A percentile compares a stretch with the other conserved stretches of the same genome.
Evolutionary conservation across 2,329 filamentous ascomycete genomes (phyloP).

Genomic region (Graphium sp.): DNA sequence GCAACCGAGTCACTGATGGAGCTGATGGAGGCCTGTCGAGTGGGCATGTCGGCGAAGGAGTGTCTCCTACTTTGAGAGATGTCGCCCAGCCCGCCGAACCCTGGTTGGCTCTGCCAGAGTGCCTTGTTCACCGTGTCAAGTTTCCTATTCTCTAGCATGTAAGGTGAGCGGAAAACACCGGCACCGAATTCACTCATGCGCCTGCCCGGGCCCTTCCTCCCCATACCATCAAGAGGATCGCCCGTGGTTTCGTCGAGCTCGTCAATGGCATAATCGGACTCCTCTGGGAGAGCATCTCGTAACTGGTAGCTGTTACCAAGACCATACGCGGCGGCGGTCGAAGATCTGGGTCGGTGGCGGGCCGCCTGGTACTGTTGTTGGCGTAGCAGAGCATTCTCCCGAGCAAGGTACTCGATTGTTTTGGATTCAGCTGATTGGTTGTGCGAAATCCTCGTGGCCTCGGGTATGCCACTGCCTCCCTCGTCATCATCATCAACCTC

Average conservation of each 20-base stretch:
- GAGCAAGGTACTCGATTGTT: conserved; percentile 43
- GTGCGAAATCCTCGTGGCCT: conserved; percentile 26
- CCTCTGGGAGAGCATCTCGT: conserved; percentile 42
- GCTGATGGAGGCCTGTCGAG: conserved; percentile 45
- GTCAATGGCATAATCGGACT: conserved; percentile 57
- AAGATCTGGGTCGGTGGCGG: conserved; percentile 39
- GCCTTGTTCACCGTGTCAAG: conserved; percentile 49
- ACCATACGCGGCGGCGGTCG: conserved; percentile 34
- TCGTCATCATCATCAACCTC: conserved; percentile 55
- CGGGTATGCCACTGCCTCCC: conserved; percentile 33
- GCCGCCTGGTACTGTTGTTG: conserved; percentile 37
- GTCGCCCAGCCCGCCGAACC: conserved; percentile 43
- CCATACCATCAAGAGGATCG: conserved; percentile 23
- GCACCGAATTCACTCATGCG: conserved; percentile 38
- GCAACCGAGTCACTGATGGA: conserved; percentile 36
- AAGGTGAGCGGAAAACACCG: conserved; percentile 26
- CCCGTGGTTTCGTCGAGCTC: conserved; percentile 43
- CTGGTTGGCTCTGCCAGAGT: conserved; percentile 56
- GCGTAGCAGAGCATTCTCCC: conserved; percentile 46
- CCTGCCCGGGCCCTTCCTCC: background rate
- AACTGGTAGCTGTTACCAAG: conserved; percentile 41
- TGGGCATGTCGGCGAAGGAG: conserved; percentile 58
- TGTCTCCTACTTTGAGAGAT: conserved; percentile 61
- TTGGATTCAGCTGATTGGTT: conserved; percentile 38
- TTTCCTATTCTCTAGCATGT: conserved; percentile 42